A percentile compares a stretch with the other conserved stretches of the same genome.
Conservation (phyloP, 257 asterid species). For the Capsicum chinense region DNA sequence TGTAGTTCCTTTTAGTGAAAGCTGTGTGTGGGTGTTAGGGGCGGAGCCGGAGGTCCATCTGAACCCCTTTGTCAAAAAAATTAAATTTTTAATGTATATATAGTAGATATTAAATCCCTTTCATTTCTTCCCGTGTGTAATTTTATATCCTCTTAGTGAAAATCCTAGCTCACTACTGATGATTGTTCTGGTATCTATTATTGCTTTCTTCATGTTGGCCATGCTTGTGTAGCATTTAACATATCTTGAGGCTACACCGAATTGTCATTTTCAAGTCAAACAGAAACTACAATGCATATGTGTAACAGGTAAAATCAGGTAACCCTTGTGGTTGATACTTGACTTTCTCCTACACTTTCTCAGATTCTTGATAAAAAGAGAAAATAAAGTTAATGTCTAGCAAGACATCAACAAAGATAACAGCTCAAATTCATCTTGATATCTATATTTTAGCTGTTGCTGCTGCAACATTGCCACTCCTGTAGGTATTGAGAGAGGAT, state of each 20-base stretch:
- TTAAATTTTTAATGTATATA: no score
- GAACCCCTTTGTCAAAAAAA: no score
- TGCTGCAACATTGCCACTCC: not conserved
- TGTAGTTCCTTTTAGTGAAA: not conserved
- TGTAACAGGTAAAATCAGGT: not conserved
- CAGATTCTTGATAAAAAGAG: not conserved
- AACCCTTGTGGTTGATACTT: slow-evolving; percentile 1
- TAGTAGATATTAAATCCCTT: no score
- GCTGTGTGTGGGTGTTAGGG: not conserved
- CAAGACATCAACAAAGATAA: not conserved
- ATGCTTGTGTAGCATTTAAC: not conserved
- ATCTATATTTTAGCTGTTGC: not conserved
- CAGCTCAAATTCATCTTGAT: not conserved
- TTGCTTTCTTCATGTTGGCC: not conserved
- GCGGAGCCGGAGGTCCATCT: no score
- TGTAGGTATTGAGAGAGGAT: not conserved
- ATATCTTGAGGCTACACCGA: not conserved
- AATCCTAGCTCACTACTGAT: no score
- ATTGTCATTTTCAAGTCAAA: not conserved
- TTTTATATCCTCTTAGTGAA: no score
- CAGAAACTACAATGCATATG: not conserved
- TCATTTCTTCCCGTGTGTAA: no score
- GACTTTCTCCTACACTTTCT: not conserved
- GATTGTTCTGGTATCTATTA: not conserved
- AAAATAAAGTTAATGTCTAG: not conserved